Evolutionary conservation across 2,329 filamentous ascomycete species (phyloP), one percentile per base, ranked within the genome.

Genomic region (Colletotrichum sp.): DNA sequence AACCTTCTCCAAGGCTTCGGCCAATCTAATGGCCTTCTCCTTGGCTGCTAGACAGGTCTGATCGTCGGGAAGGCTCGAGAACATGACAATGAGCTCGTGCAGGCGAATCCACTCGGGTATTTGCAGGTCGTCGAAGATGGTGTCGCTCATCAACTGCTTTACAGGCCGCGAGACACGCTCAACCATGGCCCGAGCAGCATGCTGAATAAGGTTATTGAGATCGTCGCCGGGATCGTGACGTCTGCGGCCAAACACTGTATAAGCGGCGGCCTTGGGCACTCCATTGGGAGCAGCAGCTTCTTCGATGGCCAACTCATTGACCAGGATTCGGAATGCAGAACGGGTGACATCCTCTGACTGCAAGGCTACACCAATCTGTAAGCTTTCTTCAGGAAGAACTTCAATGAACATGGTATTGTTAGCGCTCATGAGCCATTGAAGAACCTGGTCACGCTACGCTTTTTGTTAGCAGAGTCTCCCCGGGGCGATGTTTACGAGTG

Each of bases 341-440:
- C 86, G 86, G 0, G 88, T 84, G 3, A 91, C 79, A 15, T 84
- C 80, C 0, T 84, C 80, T 12, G 88, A 84, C 73, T 88, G 77
- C 8, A 92, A 78, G 5, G 82, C 82, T 77, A 87, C 87, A 7
- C 88, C 92, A 9, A 94, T 90, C 27, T 88, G 87, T 36, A 94
- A 87, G 9, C 89, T 85, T 67, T 91, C 88, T 78, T 94, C 93
- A 0, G 93, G 90, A 43, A 93, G 87, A 8, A 91, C 84, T 78
- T 94, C 92, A 16, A 94, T 87, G 78, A 95, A 92, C 2, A 86
- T 84, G 6, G 83, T 84, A 79, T 94, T 94, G 1, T 82, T 84
- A 3, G 84, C 81, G 25, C 87, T 84, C 76, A 91, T 87, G 13
- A 94, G 85, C 93, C 93, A 94, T 36, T 87, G 86, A 4, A 88